Percentiles rank a stretch among this genome's conserved stretches.
Evolutionary conservation across 176 grass and related monocot genomes (phyloP).

Genomic region (Aegilops tauschii): DNA sequence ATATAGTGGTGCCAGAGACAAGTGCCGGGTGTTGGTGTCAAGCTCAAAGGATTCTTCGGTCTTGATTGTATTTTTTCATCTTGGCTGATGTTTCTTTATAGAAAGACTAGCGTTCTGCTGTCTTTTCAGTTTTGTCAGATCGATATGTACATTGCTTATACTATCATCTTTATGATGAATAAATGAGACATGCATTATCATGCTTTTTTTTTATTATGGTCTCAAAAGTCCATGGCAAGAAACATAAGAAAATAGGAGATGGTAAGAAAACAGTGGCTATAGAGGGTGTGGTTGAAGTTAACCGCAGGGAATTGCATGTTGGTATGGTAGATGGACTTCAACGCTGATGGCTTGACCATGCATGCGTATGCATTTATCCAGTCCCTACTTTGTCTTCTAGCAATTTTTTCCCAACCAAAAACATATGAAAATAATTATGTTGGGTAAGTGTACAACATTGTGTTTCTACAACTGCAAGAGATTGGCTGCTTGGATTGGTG

Average conservation of each 20-base stretch:
- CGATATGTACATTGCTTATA: no score
- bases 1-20: no score
- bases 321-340: slow-evolving; percentile 17
- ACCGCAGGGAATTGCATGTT: background rate
- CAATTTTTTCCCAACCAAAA: background rate
- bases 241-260: background rate
- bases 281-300: background rate
- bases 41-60: no score
- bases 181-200: no score
- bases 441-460: no score
- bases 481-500: background rate
- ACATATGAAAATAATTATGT: background rate
- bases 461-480: background rate
- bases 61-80: no score
- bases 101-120: no score
- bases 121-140: no score
- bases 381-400: background rate
- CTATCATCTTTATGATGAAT: no score
- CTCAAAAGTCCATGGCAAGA: background rate
- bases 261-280: no score
- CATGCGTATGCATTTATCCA: background rate
- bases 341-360: slow-evolving; percentile 9
- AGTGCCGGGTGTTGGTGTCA: no score
- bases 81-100: no score
- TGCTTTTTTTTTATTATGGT: background rate